These are phyloP conservation scores for Williopsis jadinii DNA, from an alignment of 1,139 yeast species.

Conservation along the genomic window DNA sequence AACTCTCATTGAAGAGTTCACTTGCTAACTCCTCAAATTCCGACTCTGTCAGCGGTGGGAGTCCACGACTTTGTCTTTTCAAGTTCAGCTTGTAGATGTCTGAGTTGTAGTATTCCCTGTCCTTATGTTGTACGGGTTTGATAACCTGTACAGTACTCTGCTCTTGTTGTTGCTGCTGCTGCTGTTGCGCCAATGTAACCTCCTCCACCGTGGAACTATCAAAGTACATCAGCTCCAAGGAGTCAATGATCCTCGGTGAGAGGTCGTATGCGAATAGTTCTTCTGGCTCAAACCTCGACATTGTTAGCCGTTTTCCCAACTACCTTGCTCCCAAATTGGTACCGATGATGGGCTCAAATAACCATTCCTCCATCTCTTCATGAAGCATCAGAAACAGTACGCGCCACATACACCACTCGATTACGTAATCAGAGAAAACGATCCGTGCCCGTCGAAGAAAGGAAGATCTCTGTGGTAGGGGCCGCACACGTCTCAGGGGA, in stretches of 20 bases:
- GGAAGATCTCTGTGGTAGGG: no score
- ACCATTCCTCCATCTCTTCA: no score
- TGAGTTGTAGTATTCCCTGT: conserved; percentile 48
- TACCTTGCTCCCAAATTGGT: no score
- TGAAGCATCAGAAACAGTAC: no score
- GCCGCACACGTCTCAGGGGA: no score
- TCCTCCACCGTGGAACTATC: conserved; percentile 40
- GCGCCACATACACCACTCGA: no score
- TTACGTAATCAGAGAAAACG: no score
- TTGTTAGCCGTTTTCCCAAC: background rate
- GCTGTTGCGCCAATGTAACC: conserved; percentile 4
- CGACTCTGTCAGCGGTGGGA: conserved; percentile 43
- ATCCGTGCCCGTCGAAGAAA: no score
- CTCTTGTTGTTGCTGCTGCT: background rate
- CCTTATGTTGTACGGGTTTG: conserved; percentile 14
- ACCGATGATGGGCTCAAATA: no score
- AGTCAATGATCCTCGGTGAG: conserved; percentile 33
- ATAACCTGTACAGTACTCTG: background rate
- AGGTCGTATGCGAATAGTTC: conserved; percentile 51
- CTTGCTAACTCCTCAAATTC: conserved; percentile 51
- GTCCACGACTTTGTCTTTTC: conserved; percentile 43
- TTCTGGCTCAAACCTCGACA: conserved; percentile 2
- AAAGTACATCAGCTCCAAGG: conserved; percentile 50
- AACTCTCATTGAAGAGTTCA: conserved; percentile 42
- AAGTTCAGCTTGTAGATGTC: conserved; percentile 58